Base-by-base conservation (phyloP, 1,284 basidiomycete genomes). In the Melampsora larici-populina region DNA sequence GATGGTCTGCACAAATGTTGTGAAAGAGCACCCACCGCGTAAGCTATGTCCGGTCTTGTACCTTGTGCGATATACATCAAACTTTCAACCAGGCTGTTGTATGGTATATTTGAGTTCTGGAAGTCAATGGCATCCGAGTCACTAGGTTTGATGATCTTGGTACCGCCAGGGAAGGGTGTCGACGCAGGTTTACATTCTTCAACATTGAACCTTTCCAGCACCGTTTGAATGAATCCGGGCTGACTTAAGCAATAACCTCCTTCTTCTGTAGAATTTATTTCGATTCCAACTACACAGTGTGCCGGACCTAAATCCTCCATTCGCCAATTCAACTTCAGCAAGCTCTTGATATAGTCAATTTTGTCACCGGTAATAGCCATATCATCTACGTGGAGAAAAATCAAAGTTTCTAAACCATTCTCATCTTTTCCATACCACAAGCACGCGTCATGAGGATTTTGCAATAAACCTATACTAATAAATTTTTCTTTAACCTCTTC, bases 331-430 rank as follows among this genome's bases (percentile, higher is more conserved):
- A 6, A 8, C 15, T 43, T 43, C 18, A 69, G 29, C 24, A 46
- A 33, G 1, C 26, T n/a, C 21, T 51, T 69, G 24, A 69, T 46
- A 5, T 3, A 2, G 1, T 8, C 2, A 17, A 49, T 29, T 2
- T 51, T 6, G 2, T 6, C 5, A 7, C 67, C 48, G 26, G n/a
- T n/a, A n/a, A n/a, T n/a, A n/a, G n/a, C n/a, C n/a, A n/a, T n/a
- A n/a, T n/a, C n/a, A n/a, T n/a, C 70, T 11, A 72, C 43, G 24
- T 62, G 70, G 17, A 72, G 60, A 31, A 62, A 72, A 6, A 72
- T 26, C 11, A 49, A 21, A 11, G 21, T 21, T 21, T 49, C 48
- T n/a, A n/a, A n/a, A 21, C 48, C 48, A 49, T 49, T 21, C 21
- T 11, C 21, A 21, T 49, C 48, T 21, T 49, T 49, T 49, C 48